Conservation (phyloP, 2,329 filamentous ascomycete genomes). For the Cladosporium sphaerospermum region DNA sequence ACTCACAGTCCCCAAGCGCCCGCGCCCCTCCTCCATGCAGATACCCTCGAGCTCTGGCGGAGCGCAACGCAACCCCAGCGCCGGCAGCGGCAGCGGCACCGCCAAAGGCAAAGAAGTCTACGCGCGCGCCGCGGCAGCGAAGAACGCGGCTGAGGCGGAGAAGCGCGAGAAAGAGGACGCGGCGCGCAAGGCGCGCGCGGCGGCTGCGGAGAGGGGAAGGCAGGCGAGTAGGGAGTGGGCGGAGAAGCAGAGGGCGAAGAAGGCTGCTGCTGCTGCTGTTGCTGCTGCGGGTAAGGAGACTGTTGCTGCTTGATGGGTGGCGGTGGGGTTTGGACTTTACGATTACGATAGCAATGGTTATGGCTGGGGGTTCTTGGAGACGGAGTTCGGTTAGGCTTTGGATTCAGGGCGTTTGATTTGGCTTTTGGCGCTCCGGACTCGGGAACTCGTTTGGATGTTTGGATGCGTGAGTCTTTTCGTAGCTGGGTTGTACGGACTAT, state of each 20-base stretch:
- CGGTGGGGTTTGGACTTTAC: not conserved
- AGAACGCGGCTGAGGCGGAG: slow-evolving; percentile 35
- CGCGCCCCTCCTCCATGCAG: slow-evolving; percentile 11
- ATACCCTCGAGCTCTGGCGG: slow-evolving; percentile 10
- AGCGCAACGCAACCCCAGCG: slow-evolving; percentile 12
- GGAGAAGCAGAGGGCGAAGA: slow-evolving; percentile 38
- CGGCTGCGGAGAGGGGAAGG: slow-evolving; percentile 41
- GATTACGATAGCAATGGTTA: not conserved
- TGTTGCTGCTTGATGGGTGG: not conserved
- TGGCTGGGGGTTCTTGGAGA: not conserved
- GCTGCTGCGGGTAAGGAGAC: not conserved
- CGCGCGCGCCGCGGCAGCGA: slow-evolving; percentile 37
- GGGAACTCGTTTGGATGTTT: too few relatives aligned
- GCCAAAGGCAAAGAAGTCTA: slow-evolving; percentile 42
- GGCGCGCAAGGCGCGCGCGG: slow-evolving; percentile 40
- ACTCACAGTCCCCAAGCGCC: slow-evolving; percentile 11
- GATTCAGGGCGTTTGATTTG: not conserved
- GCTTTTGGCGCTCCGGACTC: not conserved
- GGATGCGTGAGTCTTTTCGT: too few relatives aligned
- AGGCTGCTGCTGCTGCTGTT: slow-evolving; percentile 14
- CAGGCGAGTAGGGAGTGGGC: slow-evolving; percentile 44
- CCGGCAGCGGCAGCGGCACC: slow-evolving; percentile 24
- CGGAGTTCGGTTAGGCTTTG: not conserved
- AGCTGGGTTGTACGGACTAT: too few relatives aligned
- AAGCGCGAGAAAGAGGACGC: slow-evolving; percentile 44